Base-by-base conservation (phyloP, 2,329 filamentous ascomycete genomes). In the Cadophora malorum region DNA sequence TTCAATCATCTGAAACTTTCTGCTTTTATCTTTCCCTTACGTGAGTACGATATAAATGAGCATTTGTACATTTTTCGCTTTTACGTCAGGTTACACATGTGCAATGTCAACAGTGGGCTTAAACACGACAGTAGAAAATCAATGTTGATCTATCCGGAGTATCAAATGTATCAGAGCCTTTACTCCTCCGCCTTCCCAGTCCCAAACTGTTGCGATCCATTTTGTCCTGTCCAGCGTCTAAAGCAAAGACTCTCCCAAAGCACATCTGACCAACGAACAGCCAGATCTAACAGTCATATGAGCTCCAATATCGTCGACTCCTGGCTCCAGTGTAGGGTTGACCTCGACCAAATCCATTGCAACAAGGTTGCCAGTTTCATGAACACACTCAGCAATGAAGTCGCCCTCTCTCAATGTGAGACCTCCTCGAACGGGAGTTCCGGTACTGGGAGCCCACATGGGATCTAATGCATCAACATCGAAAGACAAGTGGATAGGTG, bases 391-490 rank as follows among this genome's bases (percentile, higher is more conserved):
- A 76, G 94, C 96, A 80, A 99, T 98, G 82, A 93, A 99, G 80
- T 98, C 96, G 50, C 96, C 96, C 83, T 99, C 96, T 66, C 96
- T 88, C 75, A 99, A 85, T 3, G 96, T 99, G 79, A 99, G 81
- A 0, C 96, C 96, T 52, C 96, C 96, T 76, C 96, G 88, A 38
- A 99, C 96, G 0, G 96, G 94, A 3, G 96, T 98, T 21, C 96
- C 96, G 0, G 96, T 99, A 80, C 92, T 96, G 28, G 96, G 96
- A 49, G 96, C 96, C 91, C 93, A 97, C 86, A 94, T 91, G 33
- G 96, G 96, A 80, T 99, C 96, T 69, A 98, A 86, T 28, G 94
- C 96, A 79, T 99, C 96, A 73, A 99, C 93, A 79, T 99, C 96
- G 76, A 99, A 98, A 47, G 93, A 97, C 68, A 99, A 87, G 80